Conservation (phyloP, 306 rosid genomes). For the Cajanus cajan region DNA sequence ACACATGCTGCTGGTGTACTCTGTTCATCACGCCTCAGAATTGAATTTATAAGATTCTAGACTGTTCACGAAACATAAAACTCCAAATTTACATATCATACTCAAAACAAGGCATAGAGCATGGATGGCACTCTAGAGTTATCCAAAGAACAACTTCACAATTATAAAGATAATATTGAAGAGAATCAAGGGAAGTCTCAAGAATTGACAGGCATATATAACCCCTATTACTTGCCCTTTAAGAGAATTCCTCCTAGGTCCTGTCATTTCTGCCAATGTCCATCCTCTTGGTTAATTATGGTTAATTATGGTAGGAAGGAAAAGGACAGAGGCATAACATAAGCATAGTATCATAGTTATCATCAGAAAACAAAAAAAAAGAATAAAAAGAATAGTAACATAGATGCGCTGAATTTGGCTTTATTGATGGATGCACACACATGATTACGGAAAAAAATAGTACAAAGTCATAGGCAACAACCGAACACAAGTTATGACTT, state of each 20-base stretch:
- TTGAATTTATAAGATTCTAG: background rate
- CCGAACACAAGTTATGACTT: conserved; percentile 6
- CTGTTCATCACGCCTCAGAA: background rate
- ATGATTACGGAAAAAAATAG: background rate
- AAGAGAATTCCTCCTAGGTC: conserved; percentile 52
- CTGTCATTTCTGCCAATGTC: conserved; percentile 58
- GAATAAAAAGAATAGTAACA: no score
- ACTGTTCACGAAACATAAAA: background rate
- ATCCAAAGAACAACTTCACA: conserved; percentile 61
- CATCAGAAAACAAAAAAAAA: background rate
- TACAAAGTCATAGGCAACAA: background rate
- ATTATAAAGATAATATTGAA: conserved; percentile 48
- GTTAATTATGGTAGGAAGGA: background rate
- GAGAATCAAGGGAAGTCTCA: conserved; percentile 75
- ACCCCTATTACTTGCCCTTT: conserved; percentile 73
- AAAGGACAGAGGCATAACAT: background rate
- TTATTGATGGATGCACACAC: background rate
- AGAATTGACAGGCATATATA: conserved; percentile 68
- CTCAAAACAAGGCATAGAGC: background rate
- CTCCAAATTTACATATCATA: conserved; percentile 9
- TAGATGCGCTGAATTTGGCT: conserved; percentile 26
- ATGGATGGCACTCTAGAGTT: conserved; percentile 10
- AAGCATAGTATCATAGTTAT: conserved; percentile 10
- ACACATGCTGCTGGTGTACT: background rate
- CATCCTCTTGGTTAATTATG: conserved; percentile 89